phyloP scores from a whole-genome alignment of 345 rosid species.

The Citrus reticulata region DNA sequence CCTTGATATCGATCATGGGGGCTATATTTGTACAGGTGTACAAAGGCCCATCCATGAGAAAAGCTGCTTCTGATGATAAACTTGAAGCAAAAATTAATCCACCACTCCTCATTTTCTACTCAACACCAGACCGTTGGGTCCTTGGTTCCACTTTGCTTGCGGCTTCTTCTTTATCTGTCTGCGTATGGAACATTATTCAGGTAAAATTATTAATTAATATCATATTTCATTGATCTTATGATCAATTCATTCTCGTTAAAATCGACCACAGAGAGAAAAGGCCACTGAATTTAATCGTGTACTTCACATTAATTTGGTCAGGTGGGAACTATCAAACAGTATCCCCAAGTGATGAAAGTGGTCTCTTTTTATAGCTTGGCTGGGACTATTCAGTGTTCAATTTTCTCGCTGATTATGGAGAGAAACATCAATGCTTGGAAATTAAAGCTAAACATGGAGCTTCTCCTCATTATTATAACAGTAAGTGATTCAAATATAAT shows the following conservation, averaged over 20 bases:
- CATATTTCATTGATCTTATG: no score
- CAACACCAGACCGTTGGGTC: constrained; percentile 56
- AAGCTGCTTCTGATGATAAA: constrained; percentile 23
- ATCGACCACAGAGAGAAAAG: no score
- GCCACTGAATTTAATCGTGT: not conserved
- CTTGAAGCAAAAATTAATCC: constrained; percentile 21
- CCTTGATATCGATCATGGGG: constrained; percentile 51
- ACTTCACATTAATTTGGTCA: constrained; percentile 15
- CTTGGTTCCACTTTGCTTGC: constrained; percentile 71
- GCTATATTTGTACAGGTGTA: constrained; percentile 47
- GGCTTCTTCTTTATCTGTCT: constrained; percentile 53
- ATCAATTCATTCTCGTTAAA: no score
- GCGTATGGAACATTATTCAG: constrained; percentile 68
- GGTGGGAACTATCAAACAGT: constrained; percentile 47
- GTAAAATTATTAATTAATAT: constrained; percentile 14
- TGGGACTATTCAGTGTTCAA: constrained; percentile 61
- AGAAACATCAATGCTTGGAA: constrained; percentile 69
- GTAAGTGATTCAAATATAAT: constrained; percentile 29
- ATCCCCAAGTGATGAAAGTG: constrained; percentile 71
- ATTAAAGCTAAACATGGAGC: constrained; percentile 47
- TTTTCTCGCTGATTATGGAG: constrained; percentile 54
- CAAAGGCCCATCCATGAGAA: constrained; percentile 52
- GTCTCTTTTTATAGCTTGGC: constrained; percentile 63
- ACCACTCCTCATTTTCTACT: constrained; percentile 50
- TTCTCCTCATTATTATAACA: constrained; percentile 53